Percentiles rank a stretch among this genome's conserved stretches.
These are phyloP conservation scores for Wickerhamomyces subpelliculosus DNA, from an alignment of 805 yeast genomes.

Conservation along the genomic window DNA sequence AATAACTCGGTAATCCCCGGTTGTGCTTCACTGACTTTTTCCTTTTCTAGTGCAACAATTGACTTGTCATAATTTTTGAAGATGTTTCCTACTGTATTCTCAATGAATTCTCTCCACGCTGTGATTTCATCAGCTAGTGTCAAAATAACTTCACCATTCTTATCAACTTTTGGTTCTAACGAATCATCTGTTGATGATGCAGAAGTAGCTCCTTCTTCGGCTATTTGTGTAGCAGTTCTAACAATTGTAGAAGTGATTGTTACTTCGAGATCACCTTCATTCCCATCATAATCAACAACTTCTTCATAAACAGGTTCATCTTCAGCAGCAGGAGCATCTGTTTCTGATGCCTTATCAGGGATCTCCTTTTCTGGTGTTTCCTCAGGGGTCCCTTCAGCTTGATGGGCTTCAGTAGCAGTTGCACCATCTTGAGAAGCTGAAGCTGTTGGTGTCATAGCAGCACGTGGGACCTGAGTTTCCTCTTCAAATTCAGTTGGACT, in stretches of 20 bases:
- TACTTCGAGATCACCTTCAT: slow-evolving; percentile 3
- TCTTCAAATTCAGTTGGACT: slow-evolving; percentile 11
- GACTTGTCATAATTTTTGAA: slow-evolving; percentile 31
- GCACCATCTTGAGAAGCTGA: neutral
- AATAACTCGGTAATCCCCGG: slow-evolving; percentile 28
- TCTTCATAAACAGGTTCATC: slow-evolving; percentile 8
- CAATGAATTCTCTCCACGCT: slow-evolving; percentile 29
- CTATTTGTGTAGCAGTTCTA: neutral
- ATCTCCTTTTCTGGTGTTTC: slow-evolving; percentile 1
- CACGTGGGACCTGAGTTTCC: neutral
- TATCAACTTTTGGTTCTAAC: slow-evolving; percentile 1
- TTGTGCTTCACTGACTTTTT: slow-evolving; percentile 17
- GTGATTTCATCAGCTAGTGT: slow-evolving; percentile 28
- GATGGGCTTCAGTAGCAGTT: too few species aligned
- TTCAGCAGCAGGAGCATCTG: slow-evolving; percentile 7
- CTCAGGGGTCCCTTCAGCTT: too few species aligned
- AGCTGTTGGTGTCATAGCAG: neutral
- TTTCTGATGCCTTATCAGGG: neutral
- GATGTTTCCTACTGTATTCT: slow-evolving; percentile 32
- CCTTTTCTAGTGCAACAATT: slow-evolving; percentile 23
- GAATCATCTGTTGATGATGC: slow-evolving; percentile 6
- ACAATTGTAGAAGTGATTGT: slow-evolving; percentile 7
- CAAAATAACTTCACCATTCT: slow-evolving; percentile 15
- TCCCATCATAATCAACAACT: slow-evolving; percentile 5
- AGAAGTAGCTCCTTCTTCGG: neutral